phyloP scores from a whole-genome alignment of 495 filamentous ascomycete genomes.

The Penicillium coffeae region DNA sequence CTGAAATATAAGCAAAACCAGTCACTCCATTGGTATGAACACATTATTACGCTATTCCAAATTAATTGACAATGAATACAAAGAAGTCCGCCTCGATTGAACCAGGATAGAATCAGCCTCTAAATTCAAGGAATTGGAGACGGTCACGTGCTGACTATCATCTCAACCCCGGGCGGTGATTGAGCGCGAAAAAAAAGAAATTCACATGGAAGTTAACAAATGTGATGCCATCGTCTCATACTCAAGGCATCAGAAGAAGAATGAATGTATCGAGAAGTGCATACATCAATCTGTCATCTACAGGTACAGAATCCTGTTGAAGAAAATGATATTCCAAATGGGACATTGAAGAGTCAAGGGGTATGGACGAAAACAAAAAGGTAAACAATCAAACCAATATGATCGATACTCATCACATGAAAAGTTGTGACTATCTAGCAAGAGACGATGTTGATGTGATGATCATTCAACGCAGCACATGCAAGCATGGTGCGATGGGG shows the following conservation, averaged over 20 bases:
- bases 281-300: no score
- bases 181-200: no score
- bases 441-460: conserved; percentile 44
- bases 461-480: conserved; percentile 58
- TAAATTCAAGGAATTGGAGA: no score
- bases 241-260: no score
- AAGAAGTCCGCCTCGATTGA: not conserved
- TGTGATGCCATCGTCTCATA: no score
- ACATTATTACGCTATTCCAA: conserved; percentile 2
- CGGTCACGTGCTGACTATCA: no score
- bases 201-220: no score
- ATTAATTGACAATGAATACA: conserved; percentile 4
- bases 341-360: not conserved
- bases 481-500: conserved; percentile 92
- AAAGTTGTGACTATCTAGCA: conserved; percentile 27
- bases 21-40: conserved; percentile 1
- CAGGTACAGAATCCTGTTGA: not conserved
- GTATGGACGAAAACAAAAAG: not conserved
- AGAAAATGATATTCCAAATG: not conserved
- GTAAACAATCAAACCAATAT: not conserved
- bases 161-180: no score
- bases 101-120: not conserved
- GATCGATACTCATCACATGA: not conserved
- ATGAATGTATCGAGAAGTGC: no score
- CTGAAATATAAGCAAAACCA: not conserved